These are phyloP conservation scores for Penicillium sp. DNA, from an alignment of 2,329 filamentous ascomycete genomes.

Conservation along the genomic window DNA sequence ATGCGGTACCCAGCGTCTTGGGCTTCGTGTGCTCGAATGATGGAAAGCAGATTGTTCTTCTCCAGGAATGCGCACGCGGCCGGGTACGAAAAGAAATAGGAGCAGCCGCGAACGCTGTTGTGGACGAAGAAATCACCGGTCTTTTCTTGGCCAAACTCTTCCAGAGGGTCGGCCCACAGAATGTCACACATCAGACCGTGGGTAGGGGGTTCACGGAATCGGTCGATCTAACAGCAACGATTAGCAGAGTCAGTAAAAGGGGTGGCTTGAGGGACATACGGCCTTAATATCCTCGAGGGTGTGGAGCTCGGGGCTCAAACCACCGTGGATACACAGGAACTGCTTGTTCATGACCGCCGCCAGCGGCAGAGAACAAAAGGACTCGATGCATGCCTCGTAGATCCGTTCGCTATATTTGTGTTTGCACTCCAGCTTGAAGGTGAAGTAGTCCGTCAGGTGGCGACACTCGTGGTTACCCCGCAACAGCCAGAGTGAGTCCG, in stretches of 20 bases:
- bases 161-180: slow-evolving; percentile 94
- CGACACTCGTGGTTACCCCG: slow-evolving; percentile 98
- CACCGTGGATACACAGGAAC: slow-evolving; percentile 97
- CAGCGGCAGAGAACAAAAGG: slow-evolving; percentile 89
- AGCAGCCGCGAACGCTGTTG: slow-evolving; percentile 97
- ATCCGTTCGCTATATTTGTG: slow-evolving; percentile 97
- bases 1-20: slow-evolving; percentile 98
- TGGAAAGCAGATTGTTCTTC: slow-evolving; percentile 96
- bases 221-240: slow-evolving; percentile 68
- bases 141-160: slow-evolving; percentile 98
- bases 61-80: slow-evolving; percentile 96
- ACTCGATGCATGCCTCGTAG: slow-evolving; percentile 98
- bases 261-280: slow-evolving; percentile 52
- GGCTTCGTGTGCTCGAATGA: slow-evolving; percentile 96
- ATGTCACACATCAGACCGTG: slow-evolving; percentile 99
- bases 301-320: slow-evolving; percentile 90
- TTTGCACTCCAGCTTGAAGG: slow-evolving; percentile 99
- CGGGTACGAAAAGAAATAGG: slow-evolving; percentile 98
- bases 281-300: slow-evolving; percentile 90
- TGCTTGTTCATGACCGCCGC: slow-evolving; percentile 99
- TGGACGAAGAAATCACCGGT: slow-evolving; percentile 96
- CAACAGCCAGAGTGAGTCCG: slow-evolving; percentile 92
- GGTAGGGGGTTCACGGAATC: slow-evolving; percentile 94
- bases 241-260: neutral
- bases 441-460: slow-evolving; percentile 99